Percentiles rank a stretch among this genome's conserved stretches.
These are phyloP conservation scores for Arabis hirsuta DNA, from an alignment of 345 rosid genomes.

Conservation along the genomic window DNA sequence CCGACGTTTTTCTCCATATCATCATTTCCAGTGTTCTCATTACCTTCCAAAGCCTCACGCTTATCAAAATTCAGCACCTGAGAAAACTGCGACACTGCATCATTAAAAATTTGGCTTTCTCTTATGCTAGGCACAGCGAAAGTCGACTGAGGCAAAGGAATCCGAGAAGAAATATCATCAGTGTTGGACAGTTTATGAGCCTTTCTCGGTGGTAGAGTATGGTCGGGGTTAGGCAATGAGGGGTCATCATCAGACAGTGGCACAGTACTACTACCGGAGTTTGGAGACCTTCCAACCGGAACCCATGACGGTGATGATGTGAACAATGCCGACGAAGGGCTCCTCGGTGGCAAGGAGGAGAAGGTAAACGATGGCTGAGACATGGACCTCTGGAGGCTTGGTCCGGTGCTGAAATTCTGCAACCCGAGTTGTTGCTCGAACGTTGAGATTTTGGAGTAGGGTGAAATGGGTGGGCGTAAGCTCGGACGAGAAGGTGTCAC, in stretches of 20 bases:
- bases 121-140: no score
- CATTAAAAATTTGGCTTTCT: no score
- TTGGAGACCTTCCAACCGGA: no score
- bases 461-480: constrained; percentile 73
- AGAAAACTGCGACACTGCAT: no score
- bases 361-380: constrained; percentile 66
- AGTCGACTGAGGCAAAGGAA: no score
- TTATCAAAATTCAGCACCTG: background rate
- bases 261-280: no score
- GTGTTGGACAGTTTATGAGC: background rate
- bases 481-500: constrained; percentile 76
- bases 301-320: constrained; percentile 31
- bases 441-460: constrained; percentile 59
- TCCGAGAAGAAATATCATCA: background rate
- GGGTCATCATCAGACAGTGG: no score
- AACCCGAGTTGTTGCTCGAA: constrained; percentile 54
- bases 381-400: constrained; percentile 61
- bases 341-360: constrained; percentile 60
- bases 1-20: no score
- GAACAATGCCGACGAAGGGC: constrained; percentile 49
- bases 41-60: no score
- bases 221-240: no score
- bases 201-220: background rate
- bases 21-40: no score
- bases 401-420: constrained; percentile 52